Conservation (phyloP, 208 protist species). For the Leishmania aethiopica region DNA sequence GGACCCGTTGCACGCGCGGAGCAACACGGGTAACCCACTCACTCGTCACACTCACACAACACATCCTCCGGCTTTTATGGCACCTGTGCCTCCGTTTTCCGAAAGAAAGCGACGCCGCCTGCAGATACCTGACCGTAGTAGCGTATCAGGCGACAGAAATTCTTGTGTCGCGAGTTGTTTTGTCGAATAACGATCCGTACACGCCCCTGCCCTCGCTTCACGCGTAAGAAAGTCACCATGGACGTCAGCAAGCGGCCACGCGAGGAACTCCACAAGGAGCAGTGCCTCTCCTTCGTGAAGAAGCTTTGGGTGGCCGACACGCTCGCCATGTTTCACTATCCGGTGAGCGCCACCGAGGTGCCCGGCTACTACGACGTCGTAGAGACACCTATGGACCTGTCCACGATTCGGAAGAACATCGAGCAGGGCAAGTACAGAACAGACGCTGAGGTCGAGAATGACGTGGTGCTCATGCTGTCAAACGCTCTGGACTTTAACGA, state of each 20-base stretch:
- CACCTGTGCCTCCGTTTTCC: neutral
- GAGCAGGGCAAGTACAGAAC: constrained; percentile 59
- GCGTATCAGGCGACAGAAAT: neutral
- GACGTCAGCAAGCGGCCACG: constrained; percentile 39
- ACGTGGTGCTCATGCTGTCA: constrained; percentile 85
- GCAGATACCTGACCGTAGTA: neutral
- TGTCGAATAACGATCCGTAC: neutral
- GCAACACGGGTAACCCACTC: neutral
- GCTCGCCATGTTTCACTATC: constrained; percentile 88
- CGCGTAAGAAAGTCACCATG: neutral
- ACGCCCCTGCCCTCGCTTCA: neutral
- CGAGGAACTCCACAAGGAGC: constrained; percentile 49
- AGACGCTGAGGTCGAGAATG: constrained; percentile 77
- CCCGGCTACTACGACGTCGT: constrained; percentile 81
- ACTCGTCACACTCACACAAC: neutral
- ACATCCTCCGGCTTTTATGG: neutral
- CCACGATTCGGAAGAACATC: constrained; percentile 72
- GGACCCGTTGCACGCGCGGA: neutral
- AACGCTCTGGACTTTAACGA: constrained; percentile 90
- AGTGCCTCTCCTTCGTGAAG: constrained; percentile 66
- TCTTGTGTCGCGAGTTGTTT: neutral
- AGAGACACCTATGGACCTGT: constrained; percentile 75
- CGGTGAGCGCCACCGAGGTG: constrained; percentile 75
- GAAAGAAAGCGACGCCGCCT: neutral
- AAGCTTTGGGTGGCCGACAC: constrained; percentile 79